Base-by-base conservation (phyloP, 164 flowering plant species). In the Liriodendron chinense region DNA sequence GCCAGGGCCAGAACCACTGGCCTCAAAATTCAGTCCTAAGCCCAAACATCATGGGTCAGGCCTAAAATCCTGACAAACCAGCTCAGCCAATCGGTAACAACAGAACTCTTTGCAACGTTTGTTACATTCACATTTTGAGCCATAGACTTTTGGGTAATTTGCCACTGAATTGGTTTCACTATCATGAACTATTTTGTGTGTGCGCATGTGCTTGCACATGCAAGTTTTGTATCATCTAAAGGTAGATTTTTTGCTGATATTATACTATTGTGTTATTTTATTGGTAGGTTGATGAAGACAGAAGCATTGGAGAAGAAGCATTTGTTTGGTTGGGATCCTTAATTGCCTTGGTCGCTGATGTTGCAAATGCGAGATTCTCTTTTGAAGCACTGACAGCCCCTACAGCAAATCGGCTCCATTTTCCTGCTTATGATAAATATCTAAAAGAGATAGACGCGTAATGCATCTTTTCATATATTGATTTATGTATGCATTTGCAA, bases 351-450 rank as follows among this genome's bases (percentile, higher is more conserved):
- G 85, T 70, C 62, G 87, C 82, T 2, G 99, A 96, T 76, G 68
- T 88, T 9, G 85, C 79, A 34, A 96, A 92, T 72, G 94, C 85
- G 53, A 84, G 90, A 82, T 96, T 91, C 78, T 88, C 92, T n/a
- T 94, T 91, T 76, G 98, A 91, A 84, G 83, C 92, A 24, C 80
- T 96, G 20, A 94, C 98, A 1, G 91, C 92, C 12, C 57, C 96
- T 2, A 94, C 96, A 7, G 85, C 79, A 7, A 65, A 84, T 77
- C 89, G 86, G 53, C 91, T 94, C 47, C 86, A 89, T 81, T 94
- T 84, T 72, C 99, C 99, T 50, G 98, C 92, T 66, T 91, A 91
- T 76, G 92, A 94, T 72, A 85, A 67, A 70, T 94, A 80, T 77
- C 71, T 94, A 61, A 89, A 85, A 79, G 98, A 94, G 85, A 84